Evolutionary conservation across 441 rosid genomes (phyloP), one percentile per base, ranked within the genome.

Genomic region (Melastoma candidum): DNA sequence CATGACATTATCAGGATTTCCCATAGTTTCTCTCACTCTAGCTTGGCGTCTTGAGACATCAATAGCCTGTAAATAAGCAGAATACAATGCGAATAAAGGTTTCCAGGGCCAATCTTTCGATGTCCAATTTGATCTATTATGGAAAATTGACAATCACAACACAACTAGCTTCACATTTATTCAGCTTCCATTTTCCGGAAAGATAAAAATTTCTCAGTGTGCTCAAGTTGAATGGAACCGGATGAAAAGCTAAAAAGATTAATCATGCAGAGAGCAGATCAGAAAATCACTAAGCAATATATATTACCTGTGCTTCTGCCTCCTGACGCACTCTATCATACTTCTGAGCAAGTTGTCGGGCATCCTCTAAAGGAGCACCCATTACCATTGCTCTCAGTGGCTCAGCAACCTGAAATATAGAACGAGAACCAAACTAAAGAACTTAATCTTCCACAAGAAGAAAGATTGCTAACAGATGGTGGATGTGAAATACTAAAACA

Each of bases 291-390:
- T 32, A 8, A 32, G 39, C 56, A 39, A 52, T 32, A 29, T 32
- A 26, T 12, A 3, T 52, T 26, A 52, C 56, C 46, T 52, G 56
- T 32, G 56, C 56, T 45, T 52, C 56, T 29, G 56, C 56, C 46
- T 52, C 56, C 43, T 52, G 56, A 52, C 56, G 56, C 27, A 52
- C 56, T 52, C 56, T 52, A 45, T 52, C 56, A 52, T 52, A 52
- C 32, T 45, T 36, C 24, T 52, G 56, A 8, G 56, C 56, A 52
- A 52, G 56, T 52, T 52, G 56, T 45, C 56, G 39, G 22, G 56
- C 56, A 52, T 52, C 56, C 56, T 52, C 56, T 45, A 52, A 52
- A 12, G 56, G 56, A 52, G 56, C 56, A 39, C 56, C 56, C 56
- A 52, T 52, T 26, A 52, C 56, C 56, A 52, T 52, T 52, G 56